A percentile compares a stretch with the other conserved stretches of the same genome.
These are phyloP conservation scores for Monilinia polystroma DNA, from an alignment of 2,329 filamentous ascomycete genomes.

Conservation along the genomic window DNA sequence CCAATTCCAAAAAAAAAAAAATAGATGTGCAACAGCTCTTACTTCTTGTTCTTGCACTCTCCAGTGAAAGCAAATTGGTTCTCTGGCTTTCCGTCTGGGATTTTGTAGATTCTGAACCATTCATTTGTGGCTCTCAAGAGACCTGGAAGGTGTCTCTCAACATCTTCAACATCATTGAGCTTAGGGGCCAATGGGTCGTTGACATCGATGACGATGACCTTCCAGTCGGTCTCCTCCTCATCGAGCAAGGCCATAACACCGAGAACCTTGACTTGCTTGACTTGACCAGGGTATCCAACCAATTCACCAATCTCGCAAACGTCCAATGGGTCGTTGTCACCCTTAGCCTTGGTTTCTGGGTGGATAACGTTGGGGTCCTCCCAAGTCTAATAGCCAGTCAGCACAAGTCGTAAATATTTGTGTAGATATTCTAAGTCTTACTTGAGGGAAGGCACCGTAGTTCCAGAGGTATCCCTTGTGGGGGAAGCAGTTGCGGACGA, in stretches of 20 bases:
- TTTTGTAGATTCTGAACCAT: constrained; percentile 99
- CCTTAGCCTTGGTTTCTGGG: constrained; percentile 99
- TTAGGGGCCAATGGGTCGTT: constrained; percentile 95
- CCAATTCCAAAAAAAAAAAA: background rate
- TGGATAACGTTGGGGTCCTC: constrained; percentile 95
- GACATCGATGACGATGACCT: constrained; percentile 98
- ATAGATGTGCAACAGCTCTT: constrained; percentile 36
- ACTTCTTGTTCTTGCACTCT: constrained; percentile 99
- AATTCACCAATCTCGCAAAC: constrained; percentile 99
- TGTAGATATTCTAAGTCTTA: constrained; percentile 46
- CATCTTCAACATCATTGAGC: constrained; percentile 98
- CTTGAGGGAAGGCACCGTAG: constrained; percentile 98
- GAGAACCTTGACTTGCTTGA: constrained; percentile 99
- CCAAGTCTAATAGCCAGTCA: constrained; percentile 70
- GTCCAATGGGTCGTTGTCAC: constrained; percentile 98
- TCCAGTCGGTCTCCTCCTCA: constrained; percentile 99
- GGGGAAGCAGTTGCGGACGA: constrained; percentile 99
- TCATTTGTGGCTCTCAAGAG: constrained; percentile 97
- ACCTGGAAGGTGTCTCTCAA: constrained; percentile 95
- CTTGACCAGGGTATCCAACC: constrained; percentile 90
- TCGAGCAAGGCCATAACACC: constrained; percentile 99
- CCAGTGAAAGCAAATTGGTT: constrained; percentile 99
- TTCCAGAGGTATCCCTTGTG: constrained; percentile 99
- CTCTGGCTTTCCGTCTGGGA: constrained; percentile 99
- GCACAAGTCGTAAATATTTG: constrained; percentile 10